phyloP scores from a whole-genome alignment of 106 monocot genomes.

The Dendrobium officinale region DNA sequence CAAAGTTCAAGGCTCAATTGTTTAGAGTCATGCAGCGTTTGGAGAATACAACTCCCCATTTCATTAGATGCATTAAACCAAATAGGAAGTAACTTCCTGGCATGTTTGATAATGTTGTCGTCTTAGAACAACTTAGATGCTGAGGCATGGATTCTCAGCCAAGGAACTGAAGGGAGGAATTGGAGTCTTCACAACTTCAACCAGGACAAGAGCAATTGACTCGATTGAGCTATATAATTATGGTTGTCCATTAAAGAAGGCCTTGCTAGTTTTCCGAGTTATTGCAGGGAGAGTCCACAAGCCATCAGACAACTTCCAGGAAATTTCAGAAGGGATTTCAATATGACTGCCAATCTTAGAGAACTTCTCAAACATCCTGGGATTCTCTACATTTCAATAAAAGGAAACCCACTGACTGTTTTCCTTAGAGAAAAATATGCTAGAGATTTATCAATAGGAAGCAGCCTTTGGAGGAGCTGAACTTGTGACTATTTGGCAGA shows the following conservation, averaged over 20 bases:
- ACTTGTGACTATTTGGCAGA: background rate
- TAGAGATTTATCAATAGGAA: constrained; percentile 17
- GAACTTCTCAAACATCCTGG: constrained; percentile 79
- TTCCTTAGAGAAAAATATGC: constrained; percentile 60
- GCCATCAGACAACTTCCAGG: constrained; percentile 74
- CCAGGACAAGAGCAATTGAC: constrained; percentile 74
- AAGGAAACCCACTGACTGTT: constrained; percentile 48
- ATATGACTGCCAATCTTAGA: constrained; percentile 60
- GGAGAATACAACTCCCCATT: constrained; percentile 53
- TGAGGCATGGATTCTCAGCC: constrained; percentile 60
- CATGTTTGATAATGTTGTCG: constrained; percentile 30
- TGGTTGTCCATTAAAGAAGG: constrained; percentile 36
- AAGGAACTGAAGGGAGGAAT: constrained; percentile 46
- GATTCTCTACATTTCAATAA: constrained; percentile 80
- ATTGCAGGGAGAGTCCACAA: constrained; percentile 87
- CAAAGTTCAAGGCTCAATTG: constrained; percentile 76
- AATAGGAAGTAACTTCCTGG: constrained; percentile 36
- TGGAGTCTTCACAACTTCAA: constrained; percentile 90
- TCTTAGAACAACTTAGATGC: constrained; percentile 53
- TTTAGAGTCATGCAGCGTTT: constrained; percentile 51
- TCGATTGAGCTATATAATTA: constrained; percentile 41
- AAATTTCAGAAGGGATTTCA: constrained; percentile 40
- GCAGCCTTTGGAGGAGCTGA: constrained; percentile 8
- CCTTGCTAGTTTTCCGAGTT: constrained; percentile 76
- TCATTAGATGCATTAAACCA: constrained; percentile 61